Evolutionary conservation across 352 stramenopile genomes (phyloP).

Genomic region (Phytophthora pluvialis): DNA sequence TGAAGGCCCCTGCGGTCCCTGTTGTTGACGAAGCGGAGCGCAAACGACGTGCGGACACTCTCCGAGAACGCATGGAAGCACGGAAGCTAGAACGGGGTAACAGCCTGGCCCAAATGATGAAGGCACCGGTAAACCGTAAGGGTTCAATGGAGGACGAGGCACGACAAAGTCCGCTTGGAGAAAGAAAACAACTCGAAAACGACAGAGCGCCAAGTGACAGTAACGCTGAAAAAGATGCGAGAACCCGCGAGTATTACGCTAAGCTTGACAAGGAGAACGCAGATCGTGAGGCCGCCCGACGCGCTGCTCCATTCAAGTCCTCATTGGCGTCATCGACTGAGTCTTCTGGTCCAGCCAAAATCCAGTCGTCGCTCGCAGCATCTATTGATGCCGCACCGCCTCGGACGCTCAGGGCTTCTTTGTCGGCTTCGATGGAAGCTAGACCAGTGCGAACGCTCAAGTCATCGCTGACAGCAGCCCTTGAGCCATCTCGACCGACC

Average conservation of each 20-base stretch:
- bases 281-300: constrained; percentile 45
- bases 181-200: constrained; percentile 28
- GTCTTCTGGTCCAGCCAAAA: constrained; percentile 16
- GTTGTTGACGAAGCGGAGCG: constrained; percentile 43
- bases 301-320: constrained; percentile 56
- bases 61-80: constrained; percentile 53
- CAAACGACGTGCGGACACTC: constrained; percentile 40
- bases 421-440: constrained; percentile 21
- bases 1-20: constrained; percentile 14
- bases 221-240: constrained; percentile 49
- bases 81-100: constrained; percentile 43
- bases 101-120: constrained; percentile 50
- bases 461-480: constrained; percentile 29
- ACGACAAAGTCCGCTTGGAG: constrained; percentile 14
- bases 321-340: constrained; percentile 53
- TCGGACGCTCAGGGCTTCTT: constrained; percentile 25
- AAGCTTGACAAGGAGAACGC: constrained; percentile 65
- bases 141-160: constrained; percentile 25
- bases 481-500: constrained; percentile 25
- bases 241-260: constrained; percentile 59
- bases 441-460: constrained; percentile 27
- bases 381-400: constrained; percentile 25
- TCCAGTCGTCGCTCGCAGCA: constrained; percentile 25
- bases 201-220: constrained; percentile 15
- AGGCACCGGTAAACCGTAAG: constrained; percentile 28